Conservation (phyloP, 768 basidiomycete genomes). For the Panellus pusillus region DNA sequence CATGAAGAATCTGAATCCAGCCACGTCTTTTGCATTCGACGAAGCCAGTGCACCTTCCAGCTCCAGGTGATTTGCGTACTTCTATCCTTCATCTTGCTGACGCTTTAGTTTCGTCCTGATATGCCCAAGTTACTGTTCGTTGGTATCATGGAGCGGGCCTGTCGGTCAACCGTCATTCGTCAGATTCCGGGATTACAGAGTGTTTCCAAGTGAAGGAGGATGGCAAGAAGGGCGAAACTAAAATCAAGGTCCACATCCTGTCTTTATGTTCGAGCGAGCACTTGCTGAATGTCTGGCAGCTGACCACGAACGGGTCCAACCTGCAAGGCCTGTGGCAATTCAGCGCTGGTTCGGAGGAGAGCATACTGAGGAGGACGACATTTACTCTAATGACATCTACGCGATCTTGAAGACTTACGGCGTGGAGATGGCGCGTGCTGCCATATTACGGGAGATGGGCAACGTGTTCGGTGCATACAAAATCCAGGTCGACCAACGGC, state of each 20-base stretch:
- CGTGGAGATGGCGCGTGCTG: constrained; percentile 92
- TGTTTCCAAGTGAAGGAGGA: constrained; percentile 78
- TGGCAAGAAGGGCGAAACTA: constrained; percentile 49
- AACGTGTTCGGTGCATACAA: constrained; percentile 93
- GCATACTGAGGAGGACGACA: constrained; percentile 73
- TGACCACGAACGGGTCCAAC: constrained; percentile 93
- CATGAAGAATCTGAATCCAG: constrained; percentile 57
- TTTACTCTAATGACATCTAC: constrained; percentile 95
- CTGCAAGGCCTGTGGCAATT: constrained; percentile 87
- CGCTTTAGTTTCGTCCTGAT: constrained; percentile 72
- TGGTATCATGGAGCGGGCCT: constrained; percentile 87
- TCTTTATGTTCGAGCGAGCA: neutral
- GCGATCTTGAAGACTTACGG: constrained; percentile 91
- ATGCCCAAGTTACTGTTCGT: constrained; percentile 93
- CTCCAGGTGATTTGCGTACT: constrained; percentile 65
- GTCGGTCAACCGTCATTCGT: constrained; percentile 80
- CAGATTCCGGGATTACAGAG: constrained; percentile 85
- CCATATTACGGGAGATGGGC: constrained; percentile 88
- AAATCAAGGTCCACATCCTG: constrained; percentile 45
- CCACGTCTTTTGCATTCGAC: constrained; percentile 73
- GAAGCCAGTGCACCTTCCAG: constrained; percentile 69
- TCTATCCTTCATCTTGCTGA: neutral
- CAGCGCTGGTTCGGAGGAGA: constrained; percentile 49
- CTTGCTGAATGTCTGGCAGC: constrained; percentile 37
- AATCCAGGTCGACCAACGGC: constrained; percentile 91